Base-by-base conservation (phyloP, 352 stramenopile species). In the Phytophthora pinifolia region DNA sequence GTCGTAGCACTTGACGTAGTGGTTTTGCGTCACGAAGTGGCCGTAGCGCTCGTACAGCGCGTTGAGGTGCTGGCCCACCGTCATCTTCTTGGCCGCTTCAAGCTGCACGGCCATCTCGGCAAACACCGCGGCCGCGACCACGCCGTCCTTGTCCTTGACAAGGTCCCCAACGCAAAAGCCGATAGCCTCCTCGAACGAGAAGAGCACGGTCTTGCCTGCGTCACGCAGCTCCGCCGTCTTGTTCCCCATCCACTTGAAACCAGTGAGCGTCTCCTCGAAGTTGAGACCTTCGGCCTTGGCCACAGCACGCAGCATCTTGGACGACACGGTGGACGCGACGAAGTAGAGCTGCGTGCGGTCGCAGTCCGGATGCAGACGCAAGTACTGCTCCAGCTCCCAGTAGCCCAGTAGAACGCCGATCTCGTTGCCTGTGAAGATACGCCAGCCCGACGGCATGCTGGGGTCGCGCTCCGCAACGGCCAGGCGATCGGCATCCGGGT, bases 231-330 rank as follows among this genome's bases (percentile, higher is more conserved):
- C 83, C 17, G 54, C 57, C 12, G 86, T 89, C 60, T 89, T 83
- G 75, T 98, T 97, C 34, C 91, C 97, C 76, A 99, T 99, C 96
- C 97, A 99, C 79, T 99, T 99, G 76, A 99, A 99, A 27, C 97
- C 97, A 22, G 97, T 99, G 41, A 99, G 83, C 25, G 96, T 99
- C 65, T 99, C 96, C 59, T 97, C 93, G 70, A 98, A 99, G 43
- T 90, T 80, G 46, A 99, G 92, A 0, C 96, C 96, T 66, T 99
- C 94, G 8, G 62, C 59, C 17, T 90, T 48, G 2, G 89, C 97
- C 4, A 99, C 96, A 12, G 87, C 86, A 30, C 81, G 68, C 17
- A 99, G 75, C 88, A 98, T 98, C 79, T 98, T 98, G 41, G 95
- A 99, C 41, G 96, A 99, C 12, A 99, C 96, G 2, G 96, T 98